Conservation (phyloP, 345 rosid species). For the Lagerstroemia speciosa region DNA sequence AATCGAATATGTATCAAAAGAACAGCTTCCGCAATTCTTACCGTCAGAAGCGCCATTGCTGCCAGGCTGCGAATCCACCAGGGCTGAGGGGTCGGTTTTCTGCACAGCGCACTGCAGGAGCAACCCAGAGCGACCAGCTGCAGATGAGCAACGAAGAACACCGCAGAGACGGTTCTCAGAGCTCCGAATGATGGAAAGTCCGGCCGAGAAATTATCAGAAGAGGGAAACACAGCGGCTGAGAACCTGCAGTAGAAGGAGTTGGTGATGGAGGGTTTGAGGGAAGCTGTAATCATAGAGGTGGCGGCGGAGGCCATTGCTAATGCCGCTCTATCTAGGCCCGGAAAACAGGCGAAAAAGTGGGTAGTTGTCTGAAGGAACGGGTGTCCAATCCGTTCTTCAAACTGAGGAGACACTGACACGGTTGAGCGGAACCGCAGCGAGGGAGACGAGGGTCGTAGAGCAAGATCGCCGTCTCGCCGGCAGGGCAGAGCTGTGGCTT, state of each 20-base stretch:
- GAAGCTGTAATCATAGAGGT: conserved; percentile 1
- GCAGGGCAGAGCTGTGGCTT: not conserved
- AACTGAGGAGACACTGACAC: too few relatives aligned
- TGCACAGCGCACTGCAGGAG: not conserved
- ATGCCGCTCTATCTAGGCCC: not conserved
- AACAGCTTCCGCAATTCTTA: not conserved
- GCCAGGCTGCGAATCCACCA: not conserved
- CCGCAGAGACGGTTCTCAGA: not conserved
- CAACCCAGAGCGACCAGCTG: not conserved
- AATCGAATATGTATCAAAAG: not conserved
- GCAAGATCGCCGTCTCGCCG: not conserved
- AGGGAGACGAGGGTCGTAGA: not conserved
- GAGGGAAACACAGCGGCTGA: not conserved
- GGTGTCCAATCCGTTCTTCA: too few relatives aligned
- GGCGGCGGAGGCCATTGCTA: not conserved
- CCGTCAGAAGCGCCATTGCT: conserved; percentile 1
- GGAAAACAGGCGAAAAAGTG: not conserved
- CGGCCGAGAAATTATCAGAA: conserved; percentile 4
- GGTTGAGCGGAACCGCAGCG: not conserved
- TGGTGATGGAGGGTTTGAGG: not conserved
- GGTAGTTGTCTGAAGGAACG: not conserved
- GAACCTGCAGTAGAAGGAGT: not conserved
- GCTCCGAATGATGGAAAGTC: conserved; percentile 1
- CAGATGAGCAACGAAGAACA: not conserved
- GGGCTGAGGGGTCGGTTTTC: not conserved